Base-by-base conservation (phyloP, 1,139 yeast species). In the Hansenula sp. region DNA sequence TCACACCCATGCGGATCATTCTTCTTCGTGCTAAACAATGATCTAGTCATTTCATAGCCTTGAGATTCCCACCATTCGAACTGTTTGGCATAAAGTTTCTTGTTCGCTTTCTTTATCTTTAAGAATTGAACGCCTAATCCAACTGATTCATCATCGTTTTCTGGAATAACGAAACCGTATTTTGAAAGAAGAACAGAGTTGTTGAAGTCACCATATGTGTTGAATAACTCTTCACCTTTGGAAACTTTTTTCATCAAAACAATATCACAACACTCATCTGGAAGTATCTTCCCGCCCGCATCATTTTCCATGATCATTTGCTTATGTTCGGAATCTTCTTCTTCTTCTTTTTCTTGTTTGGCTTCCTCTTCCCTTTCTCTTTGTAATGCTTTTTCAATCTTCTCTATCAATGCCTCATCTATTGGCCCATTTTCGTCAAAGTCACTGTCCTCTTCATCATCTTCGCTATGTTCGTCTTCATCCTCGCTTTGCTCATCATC, bases 141-240 rank as follows among this genome's bases (percentile, higher is more conserved):
- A 18, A 86, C 74, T 3, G 73, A 60, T 52, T 86, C 91, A 55
- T 76, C 74, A 19, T 68, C 67, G 55, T 87, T 85, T 36, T 72
- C 67, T 47, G 67, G 63, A 33, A 76, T 70, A 7, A 84, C 76
- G 59, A 89, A 88, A 0, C 96, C 96, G 57, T 88, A 89, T 46
- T 87, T 73, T 24, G 89, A 81, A 15, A 89, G 63, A 34, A 89
- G 66, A 38, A 78, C 74, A 0, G 86, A 73, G 53, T 86, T 87
- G 15, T 84, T 68, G 36, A 82, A 68, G 37, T 82, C 82, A 0
- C 96, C 96, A 55, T 87, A 88, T 0, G 93, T 80, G 61, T 86
- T 87, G 69, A 80, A 84, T 12, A 89, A 62, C 57, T 89, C 96
- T 15, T 68, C 59, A n/a, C 76, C 76, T 25, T 66, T 58, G 3